phyloP scores from a whole-genome alignment of 2,329 filamentous ascomycete genomes.

The Fusarium mexicanum region DNA sequence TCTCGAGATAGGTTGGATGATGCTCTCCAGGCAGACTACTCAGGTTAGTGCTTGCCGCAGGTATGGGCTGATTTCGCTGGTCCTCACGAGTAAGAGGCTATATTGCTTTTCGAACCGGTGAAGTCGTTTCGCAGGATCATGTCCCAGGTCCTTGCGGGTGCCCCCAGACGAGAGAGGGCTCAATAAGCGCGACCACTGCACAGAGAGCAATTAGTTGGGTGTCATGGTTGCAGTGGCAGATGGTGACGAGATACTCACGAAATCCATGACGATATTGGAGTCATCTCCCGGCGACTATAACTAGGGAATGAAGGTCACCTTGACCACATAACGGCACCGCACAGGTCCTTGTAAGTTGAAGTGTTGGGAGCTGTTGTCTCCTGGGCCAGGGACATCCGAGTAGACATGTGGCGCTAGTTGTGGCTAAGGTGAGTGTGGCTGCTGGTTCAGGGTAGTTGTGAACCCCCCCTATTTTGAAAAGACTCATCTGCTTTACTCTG shows the following conservation, averaged over 20 bases:
- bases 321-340: slow-evolving; percentile 33
- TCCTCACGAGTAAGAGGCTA: slow-evolving; percentile 66
- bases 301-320: slow-evolving; percentile 22
- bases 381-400: slow-evolving; percentile 12
- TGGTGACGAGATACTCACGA: slow-evolving; percentile 54
- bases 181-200: slow-evolving; percentile 73
- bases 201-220: slow-evolving; percentile 25
- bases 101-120: slow-evolving; percentile 76
- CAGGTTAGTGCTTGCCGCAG: slow-evolving; percentile 16
- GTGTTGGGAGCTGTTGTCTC: slow-evolving; percentile 35
- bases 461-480: slow-evolving; percentile 3
- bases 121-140: slow-evolving; percentile 70
- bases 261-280: slow-evolving; percentile 63
- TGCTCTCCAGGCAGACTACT: slow-evolving; percentile 66
- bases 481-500: not conserved
- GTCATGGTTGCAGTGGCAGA: not conserved
- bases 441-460: slow-evolving; percentile 10
- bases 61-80: not conserved
- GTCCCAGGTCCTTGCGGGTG: slow-evolving; percentile 67
- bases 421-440: slow-evolving; percentile 22
- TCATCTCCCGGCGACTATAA: slow-evolving; percentile 53
- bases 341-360: slow-evolving; percentile 33
- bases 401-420: slow-evolving; percentile 15
- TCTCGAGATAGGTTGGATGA: slow-evolving; percentile 69
- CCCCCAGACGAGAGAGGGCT: slow-evolving; percentile 67